Evolutionary conservation across 2,329 filamentous ascomycete genomes (phyloP).

Genomic region (Botrytis elliptica): DNA sequence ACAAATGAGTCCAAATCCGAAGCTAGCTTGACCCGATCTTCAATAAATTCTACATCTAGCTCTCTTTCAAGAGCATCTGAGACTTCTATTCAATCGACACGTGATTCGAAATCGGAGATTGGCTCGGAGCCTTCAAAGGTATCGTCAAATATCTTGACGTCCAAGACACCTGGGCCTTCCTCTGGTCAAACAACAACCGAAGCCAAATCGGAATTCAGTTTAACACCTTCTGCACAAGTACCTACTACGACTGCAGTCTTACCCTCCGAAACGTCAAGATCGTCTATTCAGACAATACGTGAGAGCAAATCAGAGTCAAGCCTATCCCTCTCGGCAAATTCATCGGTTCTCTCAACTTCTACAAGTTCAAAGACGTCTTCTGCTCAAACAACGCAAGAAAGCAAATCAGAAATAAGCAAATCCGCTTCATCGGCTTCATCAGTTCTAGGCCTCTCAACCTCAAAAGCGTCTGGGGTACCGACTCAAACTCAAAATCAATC

Average conservation of each 20-base stretch:
- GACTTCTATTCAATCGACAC: neutral
- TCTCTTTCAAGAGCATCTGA: neutral
- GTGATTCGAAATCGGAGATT: neutral
- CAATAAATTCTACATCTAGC: neutral
- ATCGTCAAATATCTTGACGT: neutral
- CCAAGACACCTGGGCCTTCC: neutral
- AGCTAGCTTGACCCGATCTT: neutral
- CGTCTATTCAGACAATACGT: neutral
- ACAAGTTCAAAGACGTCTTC: neutral
- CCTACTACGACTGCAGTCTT: neutral
- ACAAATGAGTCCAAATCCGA: neutral
- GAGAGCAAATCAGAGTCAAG: neutral
- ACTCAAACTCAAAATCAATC: neutral
- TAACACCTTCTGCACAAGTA: neutral
- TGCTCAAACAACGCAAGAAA: neutral
- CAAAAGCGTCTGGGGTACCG: too few relatives aligned
- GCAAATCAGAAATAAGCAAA: neutral
- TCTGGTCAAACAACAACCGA: neutral
- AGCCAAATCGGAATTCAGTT: neutral
- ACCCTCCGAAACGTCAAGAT: neutral
- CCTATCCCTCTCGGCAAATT: neutral
- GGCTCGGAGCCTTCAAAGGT: neutral
- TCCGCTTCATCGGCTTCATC: neutral
- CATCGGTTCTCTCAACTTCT: neutral
- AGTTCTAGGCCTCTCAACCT: neutral